Conservation (phyloP, 2,329 filamentous ascomycete species). For the Ceratocystis variospora region DNA sequence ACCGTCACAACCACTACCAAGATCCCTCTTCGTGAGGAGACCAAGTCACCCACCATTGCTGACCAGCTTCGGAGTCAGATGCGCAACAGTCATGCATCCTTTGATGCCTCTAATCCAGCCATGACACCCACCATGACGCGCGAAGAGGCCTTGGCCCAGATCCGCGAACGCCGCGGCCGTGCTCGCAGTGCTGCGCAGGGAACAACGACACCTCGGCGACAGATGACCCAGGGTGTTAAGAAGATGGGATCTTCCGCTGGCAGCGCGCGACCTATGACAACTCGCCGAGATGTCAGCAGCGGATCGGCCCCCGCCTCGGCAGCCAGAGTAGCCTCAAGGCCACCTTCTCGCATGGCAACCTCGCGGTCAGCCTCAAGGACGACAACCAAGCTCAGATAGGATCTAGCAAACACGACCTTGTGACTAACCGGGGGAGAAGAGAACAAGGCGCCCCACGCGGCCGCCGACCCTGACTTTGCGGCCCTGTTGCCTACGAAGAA, state of each 20-base stretch:
- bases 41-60: slow-evolving; percentile 20
- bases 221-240: slow-evolving; percentile 19
- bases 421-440: background rate
- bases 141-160: slow-evolving; percentile 62
- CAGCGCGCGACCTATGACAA: slow-evolving; percentile 2
- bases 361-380: slow-evolving; percentile 10
- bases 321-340: slow-evolving; percentile 11
- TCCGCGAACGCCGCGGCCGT: slow-evolving; percentile 56
- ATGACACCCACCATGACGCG: slow-evolving; percentile 54
- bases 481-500: background rate
- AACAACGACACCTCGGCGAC: slow-evolving; percentile 32
- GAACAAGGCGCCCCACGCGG: background rate
- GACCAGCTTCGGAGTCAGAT: slow-evolving; percentile 9
- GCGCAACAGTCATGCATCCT: slow-evolving; percentile 26
- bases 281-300: slow-evolving; percentile 3
- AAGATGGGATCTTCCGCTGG: slow-evolving; percentile 8
- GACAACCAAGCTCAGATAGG: slow-evolving; percentile 12
- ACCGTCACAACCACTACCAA: slow-evolving; percentile 37
- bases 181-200: slow-evolving; percentile 53
- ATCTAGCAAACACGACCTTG: slow-evolving; percentile 5
- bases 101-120: slow-evolving; percentile 43
- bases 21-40: slow-evolving; percentile 38
- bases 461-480: background rate
- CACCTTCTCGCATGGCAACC: slow-evolving; percentile 2
- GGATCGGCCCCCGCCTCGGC: background rate